Evolutionary conservation across 768 basidiomycete genomes (phyloP).

Genomic region (Baorangia bicolor): DNA sequence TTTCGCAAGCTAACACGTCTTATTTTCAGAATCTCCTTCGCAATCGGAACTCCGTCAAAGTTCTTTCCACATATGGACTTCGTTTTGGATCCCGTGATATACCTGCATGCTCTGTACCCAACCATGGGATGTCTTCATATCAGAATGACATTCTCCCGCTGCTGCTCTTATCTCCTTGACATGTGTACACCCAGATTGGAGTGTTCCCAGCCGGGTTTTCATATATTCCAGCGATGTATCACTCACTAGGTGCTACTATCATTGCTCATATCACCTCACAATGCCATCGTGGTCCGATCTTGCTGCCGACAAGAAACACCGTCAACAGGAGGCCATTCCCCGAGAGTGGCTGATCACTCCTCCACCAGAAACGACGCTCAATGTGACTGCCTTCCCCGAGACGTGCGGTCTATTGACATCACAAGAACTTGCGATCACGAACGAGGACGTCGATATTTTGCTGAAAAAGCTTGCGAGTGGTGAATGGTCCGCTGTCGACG

Average conservation of each 20-base stretch:
- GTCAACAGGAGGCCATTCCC: slow-evolving; percentile 58
- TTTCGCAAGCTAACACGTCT: slow-evolving; percentile 18
- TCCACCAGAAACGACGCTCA: slow-evolving; percentile 47
- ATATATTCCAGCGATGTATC: slow-evolving; percentile 5
- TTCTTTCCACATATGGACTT: background rate
- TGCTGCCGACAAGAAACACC: slow-evolving; percentile 50
- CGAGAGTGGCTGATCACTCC: slow-evolving; percentile 57
- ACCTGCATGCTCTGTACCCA: background rate
- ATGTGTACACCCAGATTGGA: background rate
- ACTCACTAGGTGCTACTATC: background rate
- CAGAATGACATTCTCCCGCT: background rate
- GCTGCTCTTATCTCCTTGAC: slow-evolving; percentile 8
- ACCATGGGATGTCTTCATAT: background rate
- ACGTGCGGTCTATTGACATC: slow-evolving; percentile 55
- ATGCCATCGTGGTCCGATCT: slow-evolving; percentile 49
- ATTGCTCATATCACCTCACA: background rate
- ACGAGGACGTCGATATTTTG: slow-evolving; percentile 42
- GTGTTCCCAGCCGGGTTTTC: slow-evolving; percentile 3
- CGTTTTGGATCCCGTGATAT: slow-evolving; percentile 1
- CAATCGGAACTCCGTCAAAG: background rate
- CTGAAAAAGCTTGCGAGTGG: slow-evolving; percentile 52
- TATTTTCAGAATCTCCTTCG: slow-evolving; percentile 10
- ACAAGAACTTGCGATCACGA: slow-evolving; percentile 62
- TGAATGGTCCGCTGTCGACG: slow-evolving; percentile 63
- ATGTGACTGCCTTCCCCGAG: slow-evolving; percentile 56